Conservation (phyloP, 2,329 filamentous ascomycete species). For the Epichloe gansuensis region DNA sequence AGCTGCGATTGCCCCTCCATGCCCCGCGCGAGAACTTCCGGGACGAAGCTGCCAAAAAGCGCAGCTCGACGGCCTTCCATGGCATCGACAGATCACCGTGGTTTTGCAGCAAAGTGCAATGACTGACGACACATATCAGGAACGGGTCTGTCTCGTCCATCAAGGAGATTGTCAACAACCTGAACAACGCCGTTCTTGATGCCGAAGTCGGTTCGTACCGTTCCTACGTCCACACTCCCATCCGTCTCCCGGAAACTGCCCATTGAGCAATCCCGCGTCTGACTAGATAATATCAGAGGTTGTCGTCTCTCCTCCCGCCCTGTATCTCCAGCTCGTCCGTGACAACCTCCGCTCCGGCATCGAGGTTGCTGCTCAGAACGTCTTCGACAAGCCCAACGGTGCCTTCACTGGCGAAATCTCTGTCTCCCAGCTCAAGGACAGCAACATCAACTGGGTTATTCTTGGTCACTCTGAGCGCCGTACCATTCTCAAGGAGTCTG, state of each 20-base stretch:
- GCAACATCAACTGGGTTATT: conserved; percentile 78
- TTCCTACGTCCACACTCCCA: conserved; percentile 1
- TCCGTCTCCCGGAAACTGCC: neutral
- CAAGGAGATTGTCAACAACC: conserved; percentile 77
- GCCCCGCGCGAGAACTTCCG: conserved; percentile 8
- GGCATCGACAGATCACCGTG: neutral
- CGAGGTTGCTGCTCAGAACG: conserved; percentile 89
- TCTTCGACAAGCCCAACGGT: conserved; percentile 93
- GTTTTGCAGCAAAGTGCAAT: neutral
- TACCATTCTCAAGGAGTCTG: conserved; percentile 75
- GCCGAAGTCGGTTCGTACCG: conserved; percentile 52
- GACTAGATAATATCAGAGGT: conserved; percentile 50
- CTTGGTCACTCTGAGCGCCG: conserved; percentile 93
- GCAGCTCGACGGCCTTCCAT: conserved; percentile 9
- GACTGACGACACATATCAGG: conserved; percentile 37
- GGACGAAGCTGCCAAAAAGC: conserved; percentile 15
- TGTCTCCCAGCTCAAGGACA: conserved; percentile 81
- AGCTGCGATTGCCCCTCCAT: conserved; percentile 15
- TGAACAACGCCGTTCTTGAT: conserved; percentile 78
- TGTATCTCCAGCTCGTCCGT: conserved; percentile 83
- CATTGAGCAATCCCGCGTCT: neutral
- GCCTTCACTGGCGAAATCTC: conserved; percentile 97
- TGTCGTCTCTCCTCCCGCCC: conserved; percentile 78
- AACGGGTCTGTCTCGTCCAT: conserved; percentile 87
- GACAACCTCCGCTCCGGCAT: conserved; percentile 64